Evolutionary conservation across 805 yeast species (phyloP), one percentile per base, ranked within the genome.

Genomic region (Metschnikowia reukaufii): DNA sequence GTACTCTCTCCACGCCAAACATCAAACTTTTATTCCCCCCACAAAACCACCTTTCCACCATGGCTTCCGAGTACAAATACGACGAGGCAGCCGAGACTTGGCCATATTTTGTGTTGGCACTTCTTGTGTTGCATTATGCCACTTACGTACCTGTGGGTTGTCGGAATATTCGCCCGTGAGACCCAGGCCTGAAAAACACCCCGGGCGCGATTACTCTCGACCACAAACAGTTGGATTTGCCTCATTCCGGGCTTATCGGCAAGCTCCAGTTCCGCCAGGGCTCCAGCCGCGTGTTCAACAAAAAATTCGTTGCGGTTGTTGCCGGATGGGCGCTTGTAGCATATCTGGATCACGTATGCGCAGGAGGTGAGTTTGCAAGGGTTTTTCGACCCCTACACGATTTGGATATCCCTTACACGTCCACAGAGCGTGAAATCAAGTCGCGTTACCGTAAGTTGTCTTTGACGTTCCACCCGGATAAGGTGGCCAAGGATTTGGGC

Each of bases 401-500:
- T 94, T 76, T 94, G 57, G 95, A 86, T 31, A 74, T 92, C 30
- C 74, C 86, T 18, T 74, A 77, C 36, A 73, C 83, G 30, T 82
- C 97, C 8, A 56, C 72, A 8, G 96, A 87, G 41, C 82, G 79
- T 59, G 90, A 85, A 45, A 80, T 94, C 67, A 89, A 87, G 65
- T 74, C 87, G 40, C 84, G 84, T 20, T 94, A 88, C 70, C 82
- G 96, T 68, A 88, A 88, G 68, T 76, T 94, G 43, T 88, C 98
- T 2, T 71, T 92, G 58, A 86, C 84, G 60, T 86, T 77, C 68
- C 99, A 94, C 65, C 99, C 99, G 2, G 99, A 94, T 69, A 94
- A 94, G 68, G 72, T 91, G 50, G 77, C 84, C 33, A 79, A 82
- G 52, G 82, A 81, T 55, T 66, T 82, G 61, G 69, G 82, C 17